Conservation (phyloP, 73 alveolate genomes). For the Tetrahymena thermophila region DNA sequence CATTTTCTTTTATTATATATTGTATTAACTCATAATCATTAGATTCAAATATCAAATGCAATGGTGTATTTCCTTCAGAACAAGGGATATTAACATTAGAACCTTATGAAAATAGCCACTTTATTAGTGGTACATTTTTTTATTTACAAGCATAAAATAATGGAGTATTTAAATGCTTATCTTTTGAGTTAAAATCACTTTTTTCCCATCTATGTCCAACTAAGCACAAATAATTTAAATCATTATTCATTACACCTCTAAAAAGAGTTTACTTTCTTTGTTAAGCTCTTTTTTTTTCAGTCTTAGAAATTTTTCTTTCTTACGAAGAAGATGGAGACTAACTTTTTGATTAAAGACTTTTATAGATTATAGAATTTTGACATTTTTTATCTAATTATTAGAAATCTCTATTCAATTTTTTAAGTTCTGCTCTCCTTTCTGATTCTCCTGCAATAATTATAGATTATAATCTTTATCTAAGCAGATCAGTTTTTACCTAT, state of each 20-base stretch:
- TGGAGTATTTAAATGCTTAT: not conserved
- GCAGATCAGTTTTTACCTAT: not conserved
- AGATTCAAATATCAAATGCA: not conserved
- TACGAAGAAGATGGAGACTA: not conserved
- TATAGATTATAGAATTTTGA: not conserved
- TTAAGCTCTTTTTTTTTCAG: not conserved
- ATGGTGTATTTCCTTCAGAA: not conserved
- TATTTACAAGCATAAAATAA: not conserved
- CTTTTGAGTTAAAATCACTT: not conserved
- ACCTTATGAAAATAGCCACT: not conserved
- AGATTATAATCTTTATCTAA: not conserved
- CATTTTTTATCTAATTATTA: not conserved
- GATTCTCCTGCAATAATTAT: not conserved
- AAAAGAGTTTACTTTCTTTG: not conserved
- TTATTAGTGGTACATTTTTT: not conserved
- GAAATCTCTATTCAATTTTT: not conserved
- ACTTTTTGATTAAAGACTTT: not conserved
- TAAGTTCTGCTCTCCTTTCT: not conserved
- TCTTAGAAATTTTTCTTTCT: not conserved
- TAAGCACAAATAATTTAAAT: not conserved
- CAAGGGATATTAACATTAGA: not conserved
- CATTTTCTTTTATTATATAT: not conserved
- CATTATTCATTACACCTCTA: not conserved
- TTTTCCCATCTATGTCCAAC: not conserved
- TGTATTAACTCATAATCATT: not conserved